Evolutionary conservation across 1,139 yeast genomes (phyloP).

Genomic region (Geotrichum fermentans): DNA sequence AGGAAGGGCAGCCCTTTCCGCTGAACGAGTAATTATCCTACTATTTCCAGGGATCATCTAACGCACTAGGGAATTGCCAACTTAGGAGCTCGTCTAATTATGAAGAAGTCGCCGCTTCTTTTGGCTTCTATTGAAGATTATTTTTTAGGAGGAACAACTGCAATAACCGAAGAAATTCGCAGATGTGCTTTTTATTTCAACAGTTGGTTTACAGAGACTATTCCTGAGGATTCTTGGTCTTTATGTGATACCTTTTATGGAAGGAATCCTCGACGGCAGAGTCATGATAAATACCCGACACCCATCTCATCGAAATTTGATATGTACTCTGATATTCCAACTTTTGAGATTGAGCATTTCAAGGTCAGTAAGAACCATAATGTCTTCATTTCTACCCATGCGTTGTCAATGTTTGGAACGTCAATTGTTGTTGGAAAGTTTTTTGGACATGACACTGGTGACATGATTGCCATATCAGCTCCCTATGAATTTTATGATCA

Average conservation of each 20-base stretch:
- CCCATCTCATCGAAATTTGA: not conserved
- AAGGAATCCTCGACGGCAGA: constrained; percentile 2
- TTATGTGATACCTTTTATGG: constrained; percentile 43
- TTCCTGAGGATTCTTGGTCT: constrained; percentile 39
- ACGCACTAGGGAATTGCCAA: no score
- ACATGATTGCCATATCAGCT: constrained; percentile 47
- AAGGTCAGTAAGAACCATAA: not conserved
- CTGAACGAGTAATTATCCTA: constrained; percentile 5
- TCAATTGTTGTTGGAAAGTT: constrained; percentile 42
- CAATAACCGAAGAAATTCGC: constrained; percentile 41
- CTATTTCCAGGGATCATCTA: no score
- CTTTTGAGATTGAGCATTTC: not conserved
- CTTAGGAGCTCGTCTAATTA: constrained; percentile 2
- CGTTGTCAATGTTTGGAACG: constrained; percentile 39
- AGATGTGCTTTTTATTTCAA: constrained; percentile 40
- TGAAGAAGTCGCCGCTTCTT: constrained; percentile 42
- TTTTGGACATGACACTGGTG: constrained; percentile 30
- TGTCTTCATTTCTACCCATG: not conserved
- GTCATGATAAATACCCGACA: not conserved
- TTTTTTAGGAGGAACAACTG: constrained; percentile 49
- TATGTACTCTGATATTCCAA: not conserved
- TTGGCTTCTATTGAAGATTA: constrained; percentile 44
- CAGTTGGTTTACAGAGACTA: constrained; percentile 41
- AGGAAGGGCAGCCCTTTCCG: constrained; percentile 46
- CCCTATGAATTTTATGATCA: constrained; percentile 40